A percentile compares a stretch with the other conserved stretches of the same genome.
phyloP scores from a whole-genome alignment of 2,329 filamentous ascomycete genomes.

The Colletotrichum caudatum region DNA sequence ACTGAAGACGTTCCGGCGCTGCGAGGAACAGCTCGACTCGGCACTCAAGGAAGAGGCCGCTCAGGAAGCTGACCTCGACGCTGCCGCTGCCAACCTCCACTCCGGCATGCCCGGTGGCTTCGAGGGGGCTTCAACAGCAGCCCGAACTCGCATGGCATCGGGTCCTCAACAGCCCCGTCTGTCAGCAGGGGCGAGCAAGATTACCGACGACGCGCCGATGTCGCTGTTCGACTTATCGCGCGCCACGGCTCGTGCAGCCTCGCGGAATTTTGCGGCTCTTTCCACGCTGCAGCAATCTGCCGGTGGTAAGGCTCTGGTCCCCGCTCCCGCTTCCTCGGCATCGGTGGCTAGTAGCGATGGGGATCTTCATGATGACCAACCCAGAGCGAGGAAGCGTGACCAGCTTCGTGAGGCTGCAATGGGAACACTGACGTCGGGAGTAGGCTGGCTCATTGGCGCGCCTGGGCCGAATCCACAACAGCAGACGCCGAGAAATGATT shows the following conservation, averaged over 20 bases:
- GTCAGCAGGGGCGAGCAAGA: slow-evolving; percentile 57
- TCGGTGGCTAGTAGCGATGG: slow-evolving; percentile 33
- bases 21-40: slow-evolving; percentile 80
- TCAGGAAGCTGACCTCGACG: slow-evolving; percentile 78
- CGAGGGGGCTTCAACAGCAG: slow-evolving; percentile 50
- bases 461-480: slow-evolving; percentile 57
- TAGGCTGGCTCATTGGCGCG: slow-evolving; percentile 76
- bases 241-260: slow-evolving; percentile 70
- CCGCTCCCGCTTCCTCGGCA: slow-evolving; percentile 15
- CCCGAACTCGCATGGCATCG: slow-evolving; percentile 49
- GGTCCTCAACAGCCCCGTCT: slow-evolving; percentile 36
- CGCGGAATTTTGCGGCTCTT: slow-evolving; percentile 68
- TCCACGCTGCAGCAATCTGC: slow-evolving; percentile 62
- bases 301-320: slow-evolving; percentile 44
- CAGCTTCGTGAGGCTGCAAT: slow-evolving; percentile 75
- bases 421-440: slow-evolving; percentile 74
- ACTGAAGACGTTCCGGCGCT: slow-evolving; percentile 78
- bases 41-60: slow-evolving; percentile 75
- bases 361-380: slow-evolving; percentile 45
- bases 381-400: slow-evolving; percentile 76
- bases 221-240: slow-evolving; percentile 74
- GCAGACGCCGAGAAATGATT: slow-evolving; percentile 47
- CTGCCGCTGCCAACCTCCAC: slow-evolving; percentile 67
- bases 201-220: slow-evolving; percentile 70
- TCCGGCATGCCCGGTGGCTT: slow-evolving; percentile 69